Evolutionary conservation across 164 flowering plant genomes (phyloP).

Genomic region (Tetrastigma voinierianum): DNA sequence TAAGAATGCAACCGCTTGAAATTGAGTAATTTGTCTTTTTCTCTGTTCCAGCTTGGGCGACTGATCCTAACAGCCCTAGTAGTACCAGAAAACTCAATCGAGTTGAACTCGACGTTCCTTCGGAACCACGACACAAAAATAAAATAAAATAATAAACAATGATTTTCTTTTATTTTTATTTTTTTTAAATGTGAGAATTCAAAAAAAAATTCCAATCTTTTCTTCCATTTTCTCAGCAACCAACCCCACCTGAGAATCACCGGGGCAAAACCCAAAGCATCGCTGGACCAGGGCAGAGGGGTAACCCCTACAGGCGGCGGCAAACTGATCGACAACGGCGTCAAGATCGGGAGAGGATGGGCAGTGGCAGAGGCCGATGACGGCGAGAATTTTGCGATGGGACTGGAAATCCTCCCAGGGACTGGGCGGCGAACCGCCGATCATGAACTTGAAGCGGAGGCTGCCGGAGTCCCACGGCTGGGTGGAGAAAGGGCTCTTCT

Average conservation of each 20-base stretch:
- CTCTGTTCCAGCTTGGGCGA: too few species aligned
- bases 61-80: too few species aligned
- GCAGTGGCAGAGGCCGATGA: constrained; percentile 88
- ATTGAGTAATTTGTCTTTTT: too few species aligned
- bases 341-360: constrained; percentile 85
- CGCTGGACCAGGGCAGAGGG: constrained; percentile 69
- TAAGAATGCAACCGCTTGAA: too few species aligned
- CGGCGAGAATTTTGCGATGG: constrained; percentile 79
- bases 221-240: not conserved
- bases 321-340: constrained; percentile 47
- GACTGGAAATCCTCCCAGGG: constrained; percentile 99
- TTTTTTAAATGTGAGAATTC: not conserved
- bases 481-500: constrained; percentile 89
- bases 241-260: constrained; percentile 68
- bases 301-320: constrained; percentile 51
- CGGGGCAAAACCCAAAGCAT: constrained; percentile 90
- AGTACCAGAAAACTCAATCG: too few species aligned
- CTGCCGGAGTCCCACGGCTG: constrained; percentile 94
- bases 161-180: too few species aligned
- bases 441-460: constrained; percentile 79
- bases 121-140: too few species aligned
- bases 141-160: too few species aligned
- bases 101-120: too few species aligned
- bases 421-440: constrained; percentile 76
- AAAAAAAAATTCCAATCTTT: not conserved